phyloP scores from a whole-genome alignment of 2,329 filamentous ascomycete species.

The Pezicula rhizophila region DNA sequence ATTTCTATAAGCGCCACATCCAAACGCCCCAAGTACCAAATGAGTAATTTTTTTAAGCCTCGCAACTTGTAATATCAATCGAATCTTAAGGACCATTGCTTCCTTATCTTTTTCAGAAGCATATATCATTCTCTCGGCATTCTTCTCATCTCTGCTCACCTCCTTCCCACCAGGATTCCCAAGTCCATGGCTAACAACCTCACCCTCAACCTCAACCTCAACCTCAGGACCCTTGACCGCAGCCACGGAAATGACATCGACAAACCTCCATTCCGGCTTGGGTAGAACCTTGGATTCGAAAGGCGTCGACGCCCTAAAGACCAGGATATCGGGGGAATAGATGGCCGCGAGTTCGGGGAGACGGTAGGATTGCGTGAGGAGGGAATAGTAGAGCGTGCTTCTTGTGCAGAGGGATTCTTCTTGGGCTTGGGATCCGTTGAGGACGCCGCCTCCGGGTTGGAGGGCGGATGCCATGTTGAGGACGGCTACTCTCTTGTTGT shows the following conservation, averaged over 20 bases:
- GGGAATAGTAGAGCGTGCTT: conserved; percentile 40
- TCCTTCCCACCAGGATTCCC: too few species aligned
- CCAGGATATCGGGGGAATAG: conserved; percentile 54
- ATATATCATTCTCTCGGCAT: conserved; percentile 2
- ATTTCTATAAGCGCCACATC: conserved; percentile 62
- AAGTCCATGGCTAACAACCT: too few species aligned
- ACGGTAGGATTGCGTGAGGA: conserved; percentile 34
- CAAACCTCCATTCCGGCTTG: conserved; percentile 10
- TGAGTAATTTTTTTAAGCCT: conserved; percentile 45
- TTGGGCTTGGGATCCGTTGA: conserved; percentile 55
- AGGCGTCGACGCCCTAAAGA: conserved; percentile 46
- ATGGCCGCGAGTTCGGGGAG: conserved; percentile 36
- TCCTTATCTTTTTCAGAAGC: conserved; percentile 23
- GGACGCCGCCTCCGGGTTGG: conserved; percentile 57
- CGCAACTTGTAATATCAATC: conserved; percentile 31
- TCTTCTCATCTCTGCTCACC: too few species aligned
- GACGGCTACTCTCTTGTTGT: conserved; percentile 42
- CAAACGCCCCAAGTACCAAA: conserved; percentile 62
- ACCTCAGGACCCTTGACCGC: conserved; percentile 15
- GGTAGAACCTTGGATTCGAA: conserved; percentile 39
- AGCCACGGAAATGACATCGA: conserved; percentile 21
- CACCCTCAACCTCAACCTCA: neutral
- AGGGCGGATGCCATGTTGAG: conserved; percentile 60
- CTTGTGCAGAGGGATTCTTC: conserved; percentile 66
- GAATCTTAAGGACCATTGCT: conserved; percentile 23